Percentiles rank a stretch among this genome's conserved stretches.
Evolutionary conservation across 1,139 yeast genomes (phyloP).

Genomic region (Lodderomyces metapsilosis): DNA sequence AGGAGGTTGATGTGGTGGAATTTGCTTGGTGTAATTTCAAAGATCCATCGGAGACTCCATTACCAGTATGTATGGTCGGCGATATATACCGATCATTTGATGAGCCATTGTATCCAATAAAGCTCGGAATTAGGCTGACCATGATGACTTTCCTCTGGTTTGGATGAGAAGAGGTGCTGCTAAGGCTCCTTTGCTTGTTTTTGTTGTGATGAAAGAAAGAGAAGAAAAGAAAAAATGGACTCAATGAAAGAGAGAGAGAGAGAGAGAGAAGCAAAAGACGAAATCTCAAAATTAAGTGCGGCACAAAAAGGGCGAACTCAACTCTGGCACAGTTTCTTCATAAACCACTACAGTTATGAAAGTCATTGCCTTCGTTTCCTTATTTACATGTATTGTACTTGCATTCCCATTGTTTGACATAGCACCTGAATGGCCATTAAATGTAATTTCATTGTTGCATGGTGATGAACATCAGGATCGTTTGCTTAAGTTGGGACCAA

Average conservation of each 20-base stretch:
- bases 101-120: conserved; percentile 5
- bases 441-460: conserved; percentile 8
- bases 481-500: conserved; percentile 39
- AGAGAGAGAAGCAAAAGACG: too few species aligned
- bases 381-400: conserved; percentile 10
- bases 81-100: conserved; percentile 25
- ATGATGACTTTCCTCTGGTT: conserved; percentile 5
- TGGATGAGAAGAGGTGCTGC: background rate
- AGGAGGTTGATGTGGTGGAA: conserved; percentile 18
- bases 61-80: conserved; percentile 37
- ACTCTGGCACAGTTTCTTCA: background rate
- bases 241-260: too few species aligned
- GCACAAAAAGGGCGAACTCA: background rate
- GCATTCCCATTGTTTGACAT: conserved; percentile 17
- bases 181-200: background rate
- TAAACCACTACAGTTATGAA: conserved; percentile 7
- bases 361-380: conserved; percentile 7
- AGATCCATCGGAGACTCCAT: conserved; percentile 25
- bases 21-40: conserved; percentile 40
- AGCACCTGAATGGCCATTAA: conserved; percentile 9
- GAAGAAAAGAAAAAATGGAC: too few species aligned
- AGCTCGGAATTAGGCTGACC: conserved; percentile 12
- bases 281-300: too few species aligned
- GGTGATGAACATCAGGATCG: conserved; percentile 19
- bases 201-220: background rate